phyloP scores from a whole-genome alignment of 1,284 basidiomycete species.

The Apiotrichum montevideense region DNA sequence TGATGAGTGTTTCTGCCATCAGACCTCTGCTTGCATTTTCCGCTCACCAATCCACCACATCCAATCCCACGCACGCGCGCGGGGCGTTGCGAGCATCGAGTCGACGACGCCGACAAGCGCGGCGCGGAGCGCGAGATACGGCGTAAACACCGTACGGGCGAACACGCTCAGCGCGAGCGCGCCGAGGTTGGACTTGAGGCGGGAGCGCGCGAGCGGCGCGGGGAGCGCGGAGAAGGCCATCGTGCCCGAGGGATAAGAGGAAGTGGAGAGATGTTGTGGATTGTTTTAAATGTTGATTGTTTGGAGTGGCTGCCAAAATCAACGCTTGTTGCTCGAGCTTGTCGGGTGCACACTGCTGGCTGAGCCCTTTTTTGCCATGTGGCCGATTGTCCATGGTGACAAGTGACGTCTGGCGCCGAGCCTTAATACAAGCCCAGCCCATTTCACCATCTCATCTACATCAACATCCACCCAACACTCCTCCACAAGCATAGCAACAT shows the following conservation, averaged over 20 bases:
- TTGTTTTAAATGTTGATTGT: too few relatives aligned
- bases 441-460: background rate
- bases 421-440: too few relatives aligned
- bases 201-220: slow-evolving; percentile 21
- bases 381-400: too few relatives aligned
- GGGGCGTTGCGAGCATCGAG: slow-evolving; percentile 5
- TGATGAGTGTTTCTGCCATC: slow-evolving; percentile 24
- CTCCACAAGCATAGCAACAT: background rate
- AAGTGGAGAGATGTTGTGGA: background rate
- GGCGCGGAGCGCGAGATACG: slow-evolving; percentile 26
- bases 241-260: background rate
- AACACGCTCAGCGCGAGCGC: slow-evolving; percentile 26
- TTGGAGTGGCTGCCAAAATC: too few relatives aligned
- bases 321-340: too few relatives aligned
- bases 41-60: slow-evolving; percentile 20
- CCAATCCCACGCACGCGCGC: background rate
- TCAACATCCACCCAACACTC: background rate
- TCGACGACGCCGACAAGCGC: slow-evolving; percentile 20
- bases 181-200: slow-evolving; percentile 38
- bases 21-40: background rate
- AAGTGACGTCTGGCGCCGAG: too few relatives aligned
- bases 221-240: slow-evolving; percentile 17
- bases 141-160: slow-evolving; percentile 26
- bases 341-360: too few relatives aligned
- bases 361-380: too few relatives aligned